Evolutionary conservation across 495 filamentous ascomycete species (phyloP), one percentile per base, ranked within the genome.

Genomic region (Aspergillus ellipticus): DNA sequence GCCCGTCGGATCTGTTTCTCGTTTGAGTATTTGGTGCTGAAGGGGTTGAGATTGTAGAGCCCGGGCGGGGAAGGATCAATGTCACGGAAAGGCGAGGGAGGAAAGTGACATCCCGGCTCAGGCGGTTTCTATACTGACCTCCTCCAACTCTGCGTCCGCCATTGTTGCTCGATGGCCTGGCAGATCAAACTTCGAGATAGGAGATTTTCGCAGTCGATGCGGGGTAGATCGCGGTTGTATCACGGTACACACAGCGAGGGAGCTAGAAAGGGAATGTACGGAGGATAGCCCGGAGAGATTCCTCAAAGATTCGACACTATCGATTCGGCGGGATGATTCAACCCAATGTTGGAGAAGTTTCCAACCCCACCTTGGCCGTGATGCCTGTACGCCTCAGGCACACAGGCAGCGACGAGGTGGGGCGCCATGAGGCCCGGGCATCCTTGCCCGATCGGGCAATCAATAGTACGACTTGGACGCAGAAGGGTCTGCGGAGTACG

Each of bases 71-170:
- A 26, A 1, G 45, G 17, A 26, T 20, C 16, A 17, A 37, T 16
- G 20, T n/a, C 9, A 16, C 6, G 19, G 2, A 42, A 20, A 16
- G 33, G 42, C 31, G 9, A 41, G n/a, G 9, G 17, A 11, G 6
- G 29, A 29, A 24, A 21, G 17, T 15, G 4, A 24, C 33, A 39
- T 16, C n/a, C 9, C 6, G 8, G 9, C 21, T 17, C 33, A 21
- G 22, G 15, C 19, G 49, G 19, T 16, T n/a, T 33, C 31, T 16
- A 48, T 28, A 54, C 74, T 55, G 53, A 90, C 89, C 78, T 89
- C 83, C 70, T 92, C 90, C 51, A 96, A 73, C 67, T 96, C 90
- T 66, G 87, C 80, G 77, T 95, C 90, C n/a, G 85, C 87, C 90
- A 94, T 92, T 53, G 33, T 37, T 49, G 7, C 46, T 57, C 20